Base-by-base conservation (phyloP, 768 basidiomycete genomes). In the Auricularia cornea region DNA sequence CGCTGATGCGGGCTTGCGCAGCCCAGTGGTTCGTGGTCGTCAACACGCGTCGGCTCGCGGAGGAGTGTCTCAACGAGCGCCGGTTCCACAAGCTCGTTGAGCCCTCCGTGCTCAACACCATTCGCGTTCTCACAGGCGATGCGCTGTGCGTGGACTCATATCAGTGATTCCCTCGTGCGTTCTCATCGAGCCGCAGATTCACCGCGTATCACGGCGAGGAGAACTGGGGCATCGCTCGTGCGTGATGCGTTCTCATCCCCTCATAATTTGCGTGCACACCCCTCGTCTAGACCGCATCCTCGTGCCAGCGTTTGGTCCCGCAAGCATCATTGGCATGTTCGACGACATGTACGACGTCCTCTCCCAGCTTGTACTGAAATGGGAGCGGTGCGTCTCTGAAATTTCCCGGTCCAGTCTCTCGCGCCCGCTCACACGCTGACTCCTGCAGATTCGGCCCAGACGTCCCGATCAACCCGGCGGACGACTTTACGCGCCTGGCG, bases 201-300 rank as follows among this genome's bases (percentile, higher is more conserved):
- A 52, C 51, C 71, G 80, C 80, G 0, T 70, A 75, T 41, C 67
- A 71, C 18, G 73, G 74, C 20, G 81, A 83, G 64, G 73, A 75
- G n/a, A 80, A 79, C 68, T 83, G 80, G 80, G 77, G 70, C 14
- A 70, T 79, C 59, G 79, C 78, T 18, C 80, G 79, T 80, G 68
- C 51, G 77, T 67, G 48, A 16, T n/a, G 35, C n/a, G 18, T 35
- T 28, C 6, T 20, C 51, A 18, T 8, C 30, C 23, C 5, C 56
- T 26, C 29, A 28, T 31, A 65, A 28, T 48, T 52, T 63, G 20
- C 30, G 57, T 38, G 35, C 8, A 38, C 29, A n/a, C 30, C 40
- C 32, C 59, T 28, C 51, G 20, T 52, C 62, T 38, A 63, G 70
- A 74, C 64, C 74, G 78, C 29, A 70, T 79, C 62, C 71, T 79